A percentile compares a stretch with the other conserved stretches of the same genome.
These are phyloP conservation scores for Alternaria ventricosa DNA, from an alignment of 2,329 filamentous ascomycete species.

Conservation along the genomic window DNA sequence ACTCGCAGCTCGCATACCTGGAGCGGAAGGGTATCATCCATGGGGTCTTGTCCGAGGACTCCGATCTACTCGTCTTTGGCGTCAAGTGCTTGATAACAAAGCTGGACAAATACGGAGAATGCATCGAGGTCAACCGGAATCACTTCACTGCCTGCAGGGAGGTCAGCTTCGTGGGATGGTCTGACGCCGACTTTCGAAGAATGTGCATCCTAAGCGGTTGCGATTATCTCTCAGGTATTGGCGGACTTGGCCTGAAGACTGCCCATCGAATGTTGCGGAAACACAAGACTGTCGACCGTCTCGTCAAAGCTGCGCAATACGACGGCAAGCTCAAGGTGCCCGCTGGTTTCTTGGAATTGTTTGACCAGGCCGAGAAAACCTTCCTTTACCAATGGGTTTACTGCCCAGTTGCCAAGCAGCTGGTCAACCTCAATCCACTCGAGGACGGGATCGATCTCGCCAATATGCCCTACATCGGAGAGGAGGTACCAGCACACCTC, in stretches of 20 bases:
- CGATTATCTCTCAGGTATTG: conserved; percentile 89
- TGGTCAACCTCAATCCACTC: conserved; percentile 78
- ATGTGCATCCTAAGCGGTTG: conserved; percentile 98
- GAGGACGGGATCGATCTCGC: conserved; percentile 68
- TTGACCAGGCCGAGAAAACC: conserved; percentile 86
- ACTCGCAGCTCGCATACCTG: conserved; percentile 94
- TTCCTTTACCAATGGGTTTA: conserved; percentile 96
- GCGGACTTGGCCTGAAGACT: conserved; percentile 88
- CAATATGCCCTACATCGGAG: conserved; percentile 82
- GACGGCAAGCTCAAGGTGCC: conserved; percentile 86
- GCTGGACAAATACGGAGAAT: conserved; percentile 90
- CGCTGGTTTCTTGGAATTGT: conserved; percentile 78
- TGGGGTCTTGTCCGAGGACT: conserved; percentile 95
- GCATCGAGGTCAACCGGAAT: conserved; percentile 85
- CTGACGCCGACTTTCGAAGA: conserved; percentile 84
- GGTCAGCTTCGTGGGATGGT: conserved; percentile 88
- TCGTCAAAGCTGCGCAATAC: conserved; percentile 83
- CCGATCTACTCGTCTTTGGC: conserved; percentile 93
- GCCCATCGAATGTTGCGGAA: conserved; percentile 90
- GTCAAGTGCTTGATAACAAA: conserved; percentile 91
- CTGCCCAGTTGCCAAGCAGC: conserved; percentile 72
- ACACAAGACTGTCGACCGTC: conserved; percentile 83
- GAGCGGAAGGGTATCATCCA: conserved; percentile 83
- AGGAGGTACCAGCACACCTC: conserved; percentile 70
- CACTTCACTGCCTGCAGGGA: conserved; percentile 91